Percentiles rank a stretch among this genome's conserved stretches.
Conservation (phyloP, 2,329 filamentous ascomycete genomes). For the Coleophoma eucalyptorum region DNA sequence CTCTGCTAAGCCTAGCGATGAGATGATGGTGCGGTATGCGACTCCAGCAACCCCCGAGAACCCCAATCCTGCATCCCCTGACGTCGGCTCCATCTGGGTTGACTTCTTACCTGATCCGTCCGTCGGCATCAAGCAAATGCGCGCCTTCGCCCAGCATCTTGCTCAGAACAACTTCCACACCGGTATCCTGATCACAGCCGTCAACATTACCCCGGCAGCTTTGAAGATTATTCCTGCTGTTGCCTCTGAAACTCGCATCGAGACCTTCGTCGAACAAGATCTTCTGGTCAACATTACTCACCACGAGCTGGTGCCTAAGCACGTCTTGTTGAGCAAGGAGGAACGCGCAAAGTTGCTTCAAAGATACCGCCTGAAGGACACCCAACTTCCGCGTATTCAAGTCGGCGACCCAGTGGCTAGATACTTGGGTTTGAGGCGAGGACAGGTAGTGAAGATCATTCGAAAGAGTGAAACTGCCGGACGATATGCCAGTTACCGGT, state of each 20-base stretch:
- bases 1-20: slow-evolving; percentile 77
- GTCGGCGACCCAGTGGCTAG: slow-evolving; percentile 88
- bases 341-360: slow-evolving; percentile 85
- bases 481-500: slow-evolving; percentile 89
- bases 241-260: slow-evolving; percentile 73
- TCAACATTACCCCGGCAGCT: slow-evolving; percentile 78
- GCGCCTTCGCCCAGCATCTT: slow-evolving; percentile 81
- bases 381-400: slow-evolving; percentile 89
- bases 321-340: slow-evolving; percentile 83
- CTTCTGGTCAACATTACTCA: slow-evolving; percentile 96
- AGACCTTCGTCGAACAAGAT: slow-evolving; percentile 95
- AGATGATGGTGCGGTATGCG: slow-evolving; percentile 83
- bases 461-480: slow-evolving; percentile 92
- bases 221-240: slow-evolving; percentile 81
- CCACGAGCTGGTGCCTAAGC: slow-evolving; percentile 93
- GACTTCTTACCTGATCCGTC: slow-evolving; percentile 81
- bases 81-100: slow-evolving; percentile 86
- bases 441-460: slow-evolving; percentile 98
- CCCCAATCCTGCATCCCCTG: slow-evolving; percentile 62
- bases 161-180: slow-evolving; percentile 78
- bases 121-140: slow-evolving; percentile 90
- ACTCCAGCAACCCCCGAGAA: slow-evolving; percentile 64
- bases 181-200: slow-evolving; percentile 85
- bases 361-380: slow-evolving; percentile 94
- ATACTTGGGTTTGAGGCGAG: slow-evolving; percentile 85